These are phyloP conservation scores for Kokia cookei DNA, from an alignment of 441 rosid genomes.

Conservation along the genomic window DNA sequence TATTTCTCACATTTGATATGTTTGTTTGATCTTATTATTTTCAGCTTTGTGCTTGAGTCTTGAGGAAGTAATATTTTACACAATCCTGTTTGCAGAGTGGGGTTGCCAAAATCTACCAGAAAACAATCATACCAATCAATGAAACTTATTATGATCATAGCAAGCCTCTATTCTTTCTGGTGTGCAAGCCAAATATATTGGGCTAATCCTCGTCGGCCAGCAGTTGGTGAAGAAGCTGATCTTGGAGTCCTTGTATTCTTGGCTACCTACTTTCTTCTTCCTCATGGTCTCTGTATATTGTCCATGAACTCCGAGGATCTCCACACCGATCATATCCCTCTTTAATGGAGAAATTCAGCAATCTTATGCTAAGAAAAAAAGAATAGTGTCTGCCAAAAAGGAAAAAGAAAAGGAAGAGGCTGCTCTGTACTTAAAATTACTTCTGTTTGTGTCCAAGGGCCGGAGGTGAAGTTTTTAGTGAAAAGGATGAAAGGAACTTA, in stretches of 20 bases:
- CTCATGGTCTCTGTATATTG: conserved; percentile 41
- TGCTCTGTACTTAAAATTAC: not conserved
- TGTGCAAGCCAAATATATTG: conserved; percentile 55
- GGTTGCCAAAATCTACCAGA: conserved; percentile 16
- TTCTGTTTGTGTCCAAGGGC: not conserved
- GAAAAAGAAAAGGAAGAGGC: too few species aligned
- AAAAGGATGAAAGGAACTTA: too few species aligned
- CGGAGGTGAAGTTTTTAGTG: too few species aligned
- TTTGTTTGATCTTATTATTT: not conserved
- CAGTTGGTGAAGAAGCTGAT: conserved; percentile 77
- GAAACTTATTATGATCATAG: conserved; percentile 31
- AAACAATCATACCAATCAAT: conserved; percentile 30
- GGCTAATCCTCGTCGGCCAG: conserved; percentile 50
- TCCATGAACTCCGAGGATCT: conserved; percentile 34
- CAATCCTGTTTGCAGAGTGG: conserved; percentile 29
- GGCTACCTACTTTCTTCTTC: conserved; percentile 45
- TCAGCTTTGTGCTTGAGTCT: not conserved
- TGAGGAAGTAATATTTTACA: not conserved
- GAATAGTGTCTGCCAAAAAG: too few species aligned
- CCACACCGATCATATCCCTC: conserved; percentile 30
- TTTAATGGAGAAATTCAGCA: conserved; percentile 18
- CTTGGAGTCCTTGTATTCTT: conserved; percentile 53
- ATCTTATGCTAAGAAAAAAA: too few species aligned
- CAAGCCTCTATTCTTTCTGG: conserved; percentile 49
- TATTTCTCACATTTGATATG: not conserved